Percentiles rank a stretch among this genome's conserved stretches.
Evolutionary conservation across 1,284 basidiomycete genomes (phyloP).

Genomic region (Tremellales sp.): DNA sequence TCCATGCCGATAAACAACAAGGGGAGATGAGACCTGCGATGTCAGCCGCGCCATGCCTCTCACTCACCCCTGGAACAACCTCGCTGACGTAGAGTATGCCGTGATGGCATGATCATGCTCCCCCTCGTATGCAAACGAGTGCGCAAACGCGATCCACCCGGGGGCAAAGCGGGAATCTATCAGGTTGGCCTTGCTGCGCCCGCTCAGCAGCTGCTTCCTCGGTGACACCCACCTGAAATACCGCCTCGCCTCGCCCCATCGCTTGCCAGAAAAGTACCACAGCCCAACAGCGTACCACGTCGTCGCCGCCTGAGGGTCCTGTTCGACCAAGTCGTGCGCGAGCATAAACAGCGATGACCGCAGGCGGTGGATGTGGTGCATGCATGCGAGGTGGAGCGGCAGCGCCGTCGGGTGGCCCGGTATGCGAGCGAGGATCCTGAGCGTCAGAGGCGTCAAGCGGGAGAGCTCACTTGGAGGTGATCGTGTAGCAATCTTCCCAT

Average conservation of each 20-base stretch:
- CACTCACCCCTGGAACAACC: conserved; percentile 85
- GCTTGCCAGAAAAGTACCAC: conserved; percentile 84
- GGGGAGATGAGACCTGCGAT: conserved; percentile 77
- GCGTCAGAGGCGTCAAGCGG: not conserved
- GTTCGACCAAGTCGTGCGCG: conserved; percentile 91
- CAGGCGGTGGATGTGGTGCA: conserved; percentile 87
- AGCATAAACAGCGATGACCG: conserved; percentile 91
- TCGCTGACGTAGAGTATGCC: conserved; percentile 91
- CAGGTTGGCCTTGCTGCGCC: conserved; percentile 85
- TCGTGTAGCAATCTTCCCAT: conserved; percentile 87
- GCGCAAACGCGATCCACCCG: conserved; percentile 96
- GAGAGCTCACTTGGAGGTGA: conserved; percentile 69
- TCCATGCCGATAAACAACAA: conserved; percentile 98
- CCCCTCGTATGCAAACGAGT: conserved; percentile 93
- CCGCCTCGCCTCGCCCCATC: conserved; percentile 83
- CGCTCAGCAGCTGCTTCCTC: not conserved
- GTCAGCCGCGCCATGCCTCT: conserved; percentile 6
- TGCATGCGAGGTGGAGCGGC: conserved; percentile 92
- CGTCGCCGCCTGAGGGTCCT: conserved; percentile 83
- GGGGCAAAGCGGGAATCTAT: conserved; percentile 95
- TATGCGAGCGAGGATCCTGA: conserved; percentile 73
- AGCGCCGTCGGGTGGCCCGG: conserved; percentile 79
- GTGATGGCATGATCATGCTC: conserved; percentile 98
- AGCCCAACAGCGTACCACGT: conserved; percentile 99
- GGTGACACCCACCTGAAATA: conserved; percentile 71